Base-by-base conservation (phyloP, 208 protist species). In the Angomonas desouzai region DNA sequence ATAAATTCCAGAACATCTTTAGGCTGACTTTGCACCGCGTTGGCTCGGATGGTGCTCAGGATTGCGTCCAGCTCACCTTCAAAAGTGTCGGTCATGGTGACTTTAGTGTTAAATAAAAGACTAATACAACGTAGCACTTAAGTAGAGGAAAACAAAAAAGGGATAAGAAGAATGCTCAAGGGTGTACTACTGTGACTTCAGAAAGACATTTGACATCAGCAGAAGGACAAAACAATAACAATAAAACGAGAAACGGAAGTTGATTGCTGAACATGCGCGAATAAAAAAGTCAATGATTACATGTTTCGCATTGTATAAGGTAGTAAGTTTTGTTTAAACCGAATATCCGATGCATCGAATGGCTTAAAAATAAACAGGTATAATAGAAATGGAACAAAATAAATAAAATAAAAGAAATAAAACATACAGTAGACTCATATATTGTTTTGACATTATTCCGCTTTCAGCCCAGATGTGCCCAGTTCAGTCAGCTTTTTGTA, bases 401-500 rank as follows among this genome's bases (percentile, higher is more conserved):
- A 58, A 70, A 28, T 62, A 69, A 36, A 66, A 61, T 23, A 63
- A 13, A 34, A 55, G 27, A 20, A 36, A 57, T 27, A 63, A 29
- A 23, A 63, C 53, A 1, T 65, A 59, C 16, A 49, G 49, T 22
- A 67, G 29, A 59, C 6, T 40, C 48, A 58, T 27, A 57, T 27
- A 48, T 48, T 1, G 47, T 53, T 70, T 28, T 47, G n/a, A n/a
- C 45, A 45, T 34, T 53, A 57, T 25, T 76, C 40, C 18, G 62
- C 27, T 60, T 69, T 71, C 10, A 91, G 68, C 29, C 68, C 63
- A 11, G 20, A 68, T 1, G 63, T 77, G 33, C 85, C 84, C 11
- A 82, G 61, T 62, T 95, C 87, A 0, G 82, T 81, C 28, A 95
- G 72, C 53, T 91, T 92, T 58, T 92, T 77, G 61, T 74, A 93